A percentile compares a stretch with the other conserved stretches of the same genome.
These are phyloP conservation scores for Metschnikowia picachoensis DNA, from an alignment of 805 yeast genomes.

Conservation along the genomic window DNA sequence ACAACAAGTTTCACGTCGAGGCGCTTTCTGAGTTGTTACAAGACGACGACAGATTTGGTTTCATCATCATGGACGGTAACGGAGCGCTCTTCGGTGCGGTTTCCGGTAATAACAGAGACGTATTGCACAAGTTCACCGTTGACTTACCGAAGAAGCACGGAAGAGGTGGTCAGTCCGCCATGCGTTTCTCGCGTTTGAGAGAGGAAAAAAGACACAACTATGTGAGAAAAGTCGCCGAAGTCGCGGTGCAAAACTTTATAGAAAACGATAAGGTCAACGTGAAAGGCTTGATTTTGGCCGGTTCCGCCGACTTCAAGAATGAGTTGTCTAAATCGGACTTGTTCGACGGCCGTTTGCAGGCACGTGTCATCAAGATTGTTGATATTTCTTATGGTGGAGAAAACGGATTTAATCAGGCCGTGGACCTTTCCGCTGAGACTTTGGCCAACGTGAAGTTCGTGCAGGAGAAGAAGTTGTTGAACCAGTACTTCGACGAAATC, in stretches of 20 bases:
- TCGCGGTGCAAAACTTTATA: conserved; percentile 94
- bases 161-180: conserved; percentile 99
- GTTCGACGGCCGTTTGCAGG: conserved; percentile 85
- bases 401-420: conserved; percentile 99
- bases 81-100: conserved; percentile 95
- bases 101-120: conserved; percentile 95
- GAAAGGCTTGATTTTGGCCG: conserved; percentile 93
- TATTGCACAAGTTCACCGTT: conserved; percentile 89
- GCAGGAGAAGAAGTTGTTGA: conserved; percentile 94
- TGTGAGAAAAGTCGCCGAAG: conserved; percentile 97
- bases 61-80: conserved; percentile 99
- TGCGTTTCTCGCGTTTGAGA: conserved; percentile 98
- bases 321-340: conserved; percentile 90
- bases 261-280: conserved; percentile 93
- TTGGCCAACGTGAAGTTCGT: conserved; percentile 95
- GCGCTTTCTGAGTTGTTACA: conserved; percentile 91
- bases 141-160: conserved; percentile 99
- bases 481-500: conserved; percentile 91
- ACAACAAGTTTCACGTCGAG: conserved; percentile 97
- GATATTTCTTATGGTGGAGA: conserved; percentile 99
- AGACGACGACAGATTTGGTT: conserved; percentile 94
- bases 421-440: conserved; percentile 95
- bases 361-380: conserved; percentile 85
- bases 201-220: conserved; percentile 99
- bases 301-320: conserved; percentile 98